A percentile compares a stretch with the other conserved stretches of the same genome.
These are phyloP conservation scores for Oryza meridionalis DNA, from an alignment of 176 grass and related monocot genomes.

Conservation along the genomic window DNA sequence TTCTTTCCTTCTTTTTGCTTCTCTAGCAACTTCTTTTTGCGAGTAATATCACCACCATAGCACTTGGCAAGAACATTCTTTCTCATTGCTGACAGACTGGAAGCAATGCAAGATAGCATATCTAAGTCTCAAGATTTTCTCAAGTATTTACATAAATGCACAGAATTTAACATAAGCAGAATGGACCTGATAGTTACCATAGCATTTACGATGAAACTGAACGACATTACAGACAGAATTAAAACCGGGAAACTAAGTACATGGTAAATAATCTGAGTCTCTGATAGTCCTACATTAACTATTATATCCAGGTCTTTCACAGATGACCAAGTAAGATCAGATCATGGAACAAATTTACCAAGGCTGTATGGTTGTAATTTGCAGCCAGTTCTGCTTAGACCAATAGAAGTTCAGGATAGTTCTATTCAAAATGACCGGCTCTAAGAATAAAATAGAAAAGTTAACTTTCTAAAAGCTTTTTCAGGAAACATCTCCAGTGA, in stretches of 20 bases:
- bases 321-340: slow-evolving; percentile 2
- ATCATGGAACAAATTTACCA: not conserved
- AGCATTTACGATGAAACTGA: not conserved
- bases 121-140: too few species aligned
- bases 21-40: slow-evolving; percentile 95
- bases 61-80: slow-evolving; percentile 99
- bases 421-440: not conserved
- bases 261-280: not conserved
- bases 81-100: slow-evolving; percentile 92
- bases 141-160: slow-evolving; percentile 8
- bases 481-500: not conserved
- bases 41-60: slow-evolving; percentile 94
- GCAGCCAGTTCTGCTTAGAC: not conserved
- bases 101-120: slow-evolving; percentile 33
- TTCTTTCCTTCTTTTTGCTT: slow-evolving; percentile 99
- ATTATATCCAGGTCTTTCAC: not conserved
- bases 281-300: not conserved
- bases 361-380: not conserved
- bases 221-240: slow-evolving; percentile 13
- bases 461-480: not conserved
- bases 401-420: not conserved
- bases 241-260: not conserved
- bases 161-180: not conserved
- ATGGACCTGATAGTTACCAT: not conserved
- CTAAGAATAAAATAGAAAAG: slow-evolving; percentile 12